These are phyloP conservation scores for Solanum stenotomum DNA, from an alignment of 257 asterid genomes.

Conservation along the genomic window DNA sequence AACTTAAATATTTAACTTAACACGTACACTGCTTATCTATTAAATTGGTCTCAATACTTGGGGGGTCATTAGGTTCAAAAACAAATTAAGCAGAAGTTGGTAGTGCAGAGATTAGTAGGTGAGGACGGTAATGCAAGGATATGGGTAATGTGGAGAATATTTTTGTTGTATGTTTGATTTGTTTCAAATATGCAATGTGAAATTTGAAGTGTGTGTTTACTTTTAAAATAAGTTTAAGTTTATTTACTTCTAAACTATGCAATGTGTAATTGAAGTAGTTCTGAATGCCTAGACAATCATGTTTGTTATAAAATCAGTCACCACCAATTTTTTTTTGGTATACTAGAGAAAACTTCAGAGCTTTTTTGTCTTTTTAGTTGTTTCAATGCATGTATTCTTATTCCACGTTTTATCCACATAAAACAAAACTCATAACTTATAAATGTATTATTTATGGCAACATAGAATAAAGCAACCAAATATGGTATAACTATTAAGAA, in stretches of 20 bases:
- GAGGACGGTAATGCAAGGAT: background rate
- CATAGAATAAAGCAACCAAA: background rate
- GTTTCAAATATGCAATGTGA: background rate
- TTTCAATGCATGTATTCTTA: background rate
- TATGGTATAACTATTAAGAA: background rate
- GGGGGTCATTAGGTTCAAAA: background rate
- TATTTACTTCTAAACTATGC: background rate
- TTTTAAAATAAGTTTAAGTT: background rate
- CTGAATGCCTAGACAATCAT: background rate
- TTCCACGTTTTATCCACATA: background rate
- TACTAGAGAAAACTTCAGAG: background rate
- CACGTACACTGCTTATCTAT: background rate
- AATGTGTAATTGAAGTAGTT: background rate
- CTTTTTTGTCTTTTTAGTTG: background rate
- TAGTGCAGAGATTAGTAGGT: background rate
- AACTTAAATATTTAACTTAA: background rate
- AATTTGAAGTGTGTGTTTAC: background rate
- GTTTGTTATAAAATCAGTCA: background rate
- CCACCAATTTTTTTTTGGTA: background rate
- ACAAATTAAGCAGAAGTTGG: background rate
- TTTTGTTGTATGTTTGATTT: background rate
- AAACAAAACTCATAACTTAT: background rate
- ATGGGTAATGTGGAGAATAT: background rate
- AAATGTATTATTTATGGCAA: background rate
- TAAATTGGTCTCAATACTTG: background rate